A percentile compares a stretch with the other conserved stretches of the same genome.
Evolutionary conservation across 2,329 filamentous ascomycete species (phyloP).

Genomic region (Botrytis pseudocinerea): DNA sequence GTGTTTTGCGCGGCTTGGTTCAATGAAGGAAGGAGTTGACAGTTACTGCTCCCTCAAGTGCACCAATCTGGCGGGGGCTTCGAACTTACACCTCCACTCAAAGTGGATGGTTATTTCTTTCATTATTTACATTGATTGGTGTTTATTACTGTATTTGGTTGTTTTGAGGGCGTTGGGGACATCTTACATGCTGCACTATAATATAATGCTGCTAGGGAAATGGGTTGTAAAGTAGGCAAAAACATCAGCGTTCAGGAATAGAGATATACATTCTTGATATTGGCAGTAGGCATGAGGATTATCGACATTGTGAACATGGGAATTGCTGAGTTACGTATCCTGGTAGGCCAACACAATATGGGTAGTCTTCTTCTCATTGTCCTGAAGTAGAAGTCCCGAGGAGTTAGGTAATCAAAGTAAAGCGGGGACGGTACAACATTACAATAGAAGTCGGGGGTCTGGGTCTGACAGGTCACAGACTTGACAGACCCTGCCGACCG

Average conservation of each 20-base stretch:
- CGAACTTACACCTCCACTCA: conserved; percentile 29
- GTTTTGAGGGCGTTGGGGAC: conserved; percentile 34
- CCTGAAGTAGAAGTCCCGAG: no score
- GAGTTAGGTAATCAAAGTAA: not conserved
- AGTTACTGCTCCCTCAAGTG: conserved; percentile 6
- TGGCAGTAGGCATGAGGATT: not conserved
- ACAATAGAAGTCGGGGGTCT: no score
- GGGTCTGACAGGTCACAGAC: no score
- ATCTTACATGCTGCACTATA: conserved; percentile 23
- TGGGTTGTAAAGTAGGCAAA: conserved; percentile 34
- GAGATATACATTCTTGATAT: conserved; percentile 26
- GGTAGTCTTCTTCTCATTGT: no score
- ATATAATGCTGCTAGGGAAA: conserved; percentile 17
- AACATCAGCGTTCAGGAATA: conserved; percentile 34
- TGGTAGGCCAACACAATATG: no score
- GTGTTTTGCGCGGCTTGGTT: conserved; percentile 30
- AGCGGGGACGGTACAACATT: not conserved
- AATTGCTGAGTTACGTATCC: not conserved
- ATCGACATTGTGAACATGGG: not conserved
- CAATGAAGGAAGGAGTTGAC: conserved; percentile 25
- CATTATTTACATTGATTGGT: conserved; percentile 34
- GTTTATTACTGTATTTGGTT: conserved; percentile 35
- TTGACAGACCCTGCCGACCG: not conserved
- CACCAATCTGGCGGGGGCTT: not conserved
- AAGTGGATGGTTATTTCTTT: conserved; percentile 28